Base-by-base conservation (phyloP, 352 stramenopile species). In the Phytophthora pini region DNA sequence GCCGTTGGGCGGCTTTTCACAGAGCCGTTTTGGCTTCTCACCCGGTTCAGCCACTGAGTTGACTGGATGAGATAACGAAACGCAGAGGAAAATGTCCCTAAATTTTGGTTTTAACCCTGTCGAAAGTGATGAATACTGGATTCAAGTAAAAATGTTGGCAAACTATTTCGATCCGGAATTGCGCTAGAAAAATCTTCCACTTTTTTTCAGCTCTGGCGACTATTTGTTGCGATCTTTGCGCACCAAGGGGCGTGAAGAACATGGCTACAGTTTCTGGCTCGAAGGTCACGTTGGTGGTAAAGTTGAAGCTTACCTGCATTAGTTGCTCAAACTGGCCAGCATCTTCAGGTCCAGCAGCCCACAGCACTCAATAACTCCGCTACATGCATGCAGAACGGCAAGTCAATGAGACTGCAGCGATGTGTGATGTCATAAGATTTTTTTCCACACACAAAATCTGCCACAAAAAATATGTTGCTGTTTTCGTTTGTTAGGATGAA, bases 1-100 rank as follows among this genome's bases (percentile, higher is more conserved):
- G 48, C 63, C 63, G 56, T 71, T 70, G 61, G n/a, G 15, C 63
- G 56, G 56, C 63, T 57, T 53, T 71, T 71, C 63, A 57, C 31
- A 48, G 26, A 39, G 49, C 63, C 56, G 63, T 71, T 71, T 49
- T 61, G 22, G 32, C 36, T 56, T 49, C 29, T 45, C 15, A 46
- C 34, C 29, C 27, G 31, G 13, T 36, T 36, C 39, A 51, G 5
- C 36, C 20, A 38, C 22, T 47, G 9, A 32, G 31, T 36, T 36
- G 31, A 36, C 31, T 36, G 31, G 31, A 36, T 8, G 29, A 34
- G 9, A 68, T 68, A 68, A 22, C 56, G 51, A 46, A 67, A 39
- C 26, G 13, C 41, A 27, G 43, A 41, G 10, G 38, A 56, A 61
- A 56, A 53, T 65, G 40, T 53, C 52, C 32, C 17, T 11, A 53